Evolutionary conservation across 2,329 filamentous ascomycete genomes (phyloP).

Genomic region (Fusarium torreyae): DNA sequence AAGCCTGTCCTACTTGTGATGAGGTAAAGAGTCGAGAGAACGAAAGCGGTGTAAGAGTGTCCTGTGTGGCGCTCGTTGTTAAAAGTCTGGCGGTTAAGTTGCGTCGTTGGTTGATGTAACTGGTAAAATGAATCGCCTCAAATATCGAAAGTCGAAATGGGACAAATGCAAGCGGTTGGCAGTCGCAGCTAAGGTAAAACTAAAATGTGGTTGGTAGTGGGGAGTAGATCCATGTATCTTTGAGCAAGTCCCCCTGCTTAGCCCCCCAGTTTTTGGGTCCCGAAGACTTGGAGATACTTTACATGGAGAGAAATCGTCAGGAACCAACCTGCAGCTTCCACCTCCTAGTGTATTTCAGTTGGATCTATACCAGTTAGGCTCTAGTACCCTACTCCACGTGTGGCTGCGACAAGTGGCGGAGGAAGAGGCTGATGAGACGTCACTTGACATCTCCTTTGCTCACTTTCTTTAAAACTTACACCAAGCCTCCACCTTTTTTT

Average conservation of each 20-base stretch:
- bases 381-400: slow-evolving; percentile 14
- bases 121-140: slow-evolving; percentile 36
- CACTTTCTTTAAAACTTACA: slow-evolving; percentile 35
- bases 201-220: slow-evolving; percentile 14
- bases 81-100: slow-evolving; percentile 5
- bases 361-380: slow-evolving; percentile 19
- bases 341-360: slow-evolving; percentile 14
- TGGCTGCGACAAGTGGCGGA: slow-evolving; percentile 31
- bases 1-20: not conserved
- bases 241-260: not conserved
- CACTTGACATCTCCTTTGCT: slow-evolving; percentile 41
- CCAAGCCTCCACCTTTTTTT: slow-evolving; percentile 32
- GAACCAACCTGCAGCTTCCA: slow-evolving; percentile 24
- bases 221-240: slow-evolving; percentile 18
- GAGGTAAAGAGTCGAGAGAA: not conserved
- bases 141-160: slow-evolving; percentile 37
- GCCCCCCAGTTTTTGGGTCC: not conserved
- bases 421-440: slow-evolving; percentile 20
- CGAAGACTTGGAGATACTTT: slow-evolving; percentile 12
- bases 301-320: slow-evolving; percentile 15
- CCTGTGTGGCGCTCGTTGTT: not conserved
- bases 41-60: not conserved
- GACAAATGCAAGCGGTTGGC: slow-evolving; percentile 41
- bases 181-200: not conserved
- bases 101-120: slow-evolving; percentile 32